Evolutionary conservation across 83 land plant species (phyloP), one percentile per base, ranked within the genome.

Genomic region (Thuja plicata): DNA sequence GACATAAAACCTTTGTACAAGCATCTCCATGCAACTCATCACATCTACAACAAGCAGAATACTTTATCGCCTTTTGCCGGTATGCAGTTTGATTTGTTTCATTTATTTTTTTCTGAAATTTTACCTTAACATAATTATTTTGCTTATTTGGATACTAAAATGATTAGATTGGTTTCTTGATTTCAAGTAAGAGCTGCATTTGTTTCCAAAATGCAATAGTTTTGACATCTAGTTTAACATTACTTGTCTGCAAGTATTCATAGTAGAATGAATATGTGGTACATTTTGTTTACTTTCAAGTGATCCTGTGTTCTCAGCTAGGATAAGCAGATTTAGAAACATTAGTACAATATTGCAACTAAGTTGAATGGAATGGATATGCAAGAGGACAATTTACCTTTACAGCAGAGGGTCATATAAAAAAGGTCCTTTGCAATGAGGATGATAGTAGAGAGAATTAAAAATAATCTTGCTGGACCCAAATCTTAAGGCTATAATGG

Each of bases 11-110:
- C 97, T 82, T 86, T 97, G 60, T 97, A 97, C 89, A 97, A 96
- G 91, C 90, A 91, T 90, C 95, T 97, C 71, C 99, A 97, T 91
- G 98, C 99, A n/a, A 95, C 98, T 2, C 99, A 97, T 92, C 99
- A 97, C 89, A 95, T 96, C 79, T 97, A 97, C 93, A 97, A 97
- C 92, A 97, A 97, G 92, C 95, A 97, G 90, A 93, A 96, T 85
- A 96, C 98, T 17, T 95, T 97, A 70, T 97, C 99, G 3, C 99
- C 99, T 40, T 97, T 97, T 91, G 99, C 99, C 62, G 99, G 99
- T 97, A 89, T 46, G 27, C 30, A 46, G 52, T 43, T 46, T 43
- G 12, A 48, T 45, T 43, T n/a, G n/a, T 83, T 83, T 83, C 3
- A 12, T 27, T 83, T n/a, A 27, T 83, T 45, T 34, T 83, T 24